Percentiles rank a stretch among this genome's conserved stretches.
phyloP scores from a whole-genome alignment of 2,329 filamentous ascomycete genomes.

The Dactylellina cionopaga region DNA sequence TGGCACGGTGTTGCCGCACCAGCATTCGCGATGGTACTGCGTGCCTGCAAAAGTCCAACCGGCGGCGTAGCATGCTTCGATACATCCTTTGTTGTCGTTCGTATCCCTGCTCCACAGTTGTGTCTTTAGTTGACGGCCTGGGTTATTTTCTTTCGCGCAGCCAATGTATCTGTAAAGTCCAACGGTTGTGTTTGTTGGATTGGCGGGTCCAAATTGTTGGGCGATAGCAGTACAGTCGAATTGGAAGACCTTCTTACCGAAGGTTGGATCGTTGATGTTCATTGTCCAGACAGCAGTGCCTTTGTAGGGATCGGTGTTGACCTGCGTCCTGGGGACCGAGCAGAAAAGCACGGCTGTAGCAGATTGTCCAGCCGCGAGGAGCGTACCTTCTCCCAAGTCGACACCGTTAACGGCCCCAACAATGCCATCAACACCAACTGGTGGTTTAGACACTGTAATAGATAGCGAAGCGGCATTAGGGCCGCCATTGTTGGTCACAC shows the following conservation, averaged over 20 bases:
- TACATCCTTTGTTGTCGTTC: conserved; percentile 64
- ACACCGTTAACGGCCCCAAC: conserved; percentile 65
- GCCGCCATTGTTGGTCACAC: conserved; percentile 67
- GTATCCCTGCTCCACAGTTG: conserved; percentile 62
- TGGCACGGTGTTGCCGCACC: conserved; percentile 66
- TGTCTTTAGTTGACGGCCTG: conserved; percentile 65
- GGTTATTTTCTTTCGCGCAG: conserved; percentile 69
- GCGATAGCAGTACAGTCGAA: conserved; percentile 67
- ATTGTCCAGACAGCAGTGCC: conserved; percentile 67
- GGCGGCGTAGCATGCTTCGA: conserved; percentile 61
- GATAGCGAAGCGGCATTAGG: conserved; percentile 60
- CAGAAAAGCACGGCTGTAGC: conserved; percentile 68
- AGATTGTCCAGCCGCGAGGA: conserved; percentile 65
- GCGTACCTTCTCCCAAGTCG: conserved; percentile 68
- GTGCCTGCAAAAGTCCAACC: conserved; percentile 64
- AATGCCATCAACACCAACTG: conserved; percentile 66
- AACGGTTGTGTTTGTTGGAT: conserved; percentile 57
- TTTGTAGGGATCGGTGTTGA: conserved; percentile 67
- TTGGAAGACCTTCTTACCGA: conserved; percentile 66
- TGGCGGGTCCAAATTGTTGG: conserved; percentile 68
- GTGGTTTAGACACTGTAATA: conserved; percentile 71
- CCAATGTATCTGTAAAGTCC: conserved; percentile 67
- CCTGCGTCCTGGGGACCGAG: conserved; percentile 68
- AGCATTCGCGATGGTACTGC: conserved; percentile 64
- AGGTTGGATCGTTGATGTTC: conserved; percentile 67